Evolutionary conservation across 2,329 filamentous ascomycete genomes (phyloP), one percentile per base, ranked within the genome.

Genomic region (Dactylellina haptotyla): DNA sequence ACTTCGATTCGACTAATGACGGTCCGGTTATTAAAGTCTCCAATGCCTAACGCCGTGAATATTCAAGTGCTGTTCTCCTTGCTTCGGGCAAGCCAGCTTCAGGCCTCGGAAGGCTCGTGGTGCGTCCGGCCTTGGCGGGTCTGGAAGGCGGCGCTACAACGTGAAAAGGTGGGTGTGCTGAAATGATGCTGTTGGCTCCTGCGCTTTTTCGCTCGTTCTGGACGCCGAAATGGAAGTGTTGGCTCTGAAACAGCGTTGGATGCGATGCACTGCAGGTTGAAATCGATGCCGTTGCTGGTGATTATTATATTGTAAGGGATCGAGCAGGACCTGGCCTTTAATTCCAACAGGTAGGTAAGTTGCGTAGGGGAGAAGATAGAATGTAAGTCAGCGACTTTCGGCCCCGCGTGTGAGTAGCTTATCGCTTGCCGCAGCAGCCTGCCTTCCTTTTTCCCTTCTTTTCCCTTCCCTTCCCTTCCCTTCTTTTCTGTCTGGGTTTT

Each of bases 21-120:
- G 46, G 25, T 28, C n/a, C n/a, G n/a, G n/a, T n/a, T n/a, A n/a
- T n/a, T n/a, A n/a, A n/a, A n/a, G n/a, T n/a, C n/a, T n/a, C n/a
- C n/a, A n/a, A n/a, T n/a, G n/a, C n/a, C n/a, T n/a, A n/a, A n/a
- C n/a, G n/a, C n/a, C n/a, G n/a, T n/a, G n/a, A n/a, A n/a, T n/a
- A n/a, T 56, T 66, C 62, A 57, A 66, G 37, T 58, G 53, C 51
- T 56, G 32, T 64, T 54, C 53, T 72, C 67, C 67, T 72, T 72
- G 67, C 67, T 51, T 72, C 23, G 34, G 37, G 26, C 37, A 39
- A 23, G 37, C 39, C 37, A 50, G 48, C 51, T 65, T 64, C 59
- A 58, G 59, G 59, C 54, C 61, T 72, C 61, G 59, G 67, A 61
- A 65, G 37, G 28, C 67, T 45, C 34, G 57, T 61, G 37, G n/a